Evolutionary conservation across 805 yeast genomes (phyloP).

Genomic region (Pichia scutulata): DNA sequence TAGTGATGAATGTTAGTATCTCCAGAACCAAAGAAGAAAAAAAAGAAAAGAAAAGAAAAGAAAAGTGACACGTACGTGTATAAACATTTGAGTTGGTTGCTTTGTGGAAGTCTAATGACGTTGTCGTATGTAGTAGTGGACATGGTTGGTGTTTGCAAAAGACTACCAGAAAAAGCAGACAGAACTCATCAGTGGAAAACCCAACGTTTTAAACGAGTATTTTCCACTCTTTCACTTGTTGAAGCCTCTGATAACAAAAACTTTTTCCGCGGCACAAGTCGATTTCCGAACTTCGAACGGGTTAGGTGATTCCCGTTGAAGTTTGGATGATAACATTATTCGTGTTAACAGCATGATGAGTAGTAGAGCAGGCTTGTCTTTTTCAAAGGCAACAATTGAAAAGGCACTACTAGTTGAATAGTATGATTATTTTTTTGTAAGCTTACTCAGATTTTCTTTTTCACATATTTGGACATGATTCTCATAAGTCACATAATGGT

Average conservation of each 20-base stretch:
- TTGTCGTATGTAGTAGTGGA: slow-evolving; percentile 30
- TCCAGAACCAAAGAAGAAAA: neutral
- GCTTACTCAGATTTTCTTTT: too few relatives aligned
- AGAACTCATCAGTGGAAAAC: neutral
- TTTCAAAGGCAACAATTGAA: too few relatives aligned
- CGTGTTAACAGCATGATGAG: too few relatives aligned
- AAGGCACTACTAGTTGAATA: too few relatives aligned
- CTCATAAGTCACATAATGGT: too few relatives aligned
- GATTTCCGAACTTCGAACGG: neutral
- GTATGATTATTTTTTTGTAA: too few relatives aligned
- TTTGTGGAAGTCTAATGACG: slow-evolving; percentile 71
- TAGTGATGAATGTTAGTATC: neutral
- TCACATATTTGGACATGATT: too few relatives aligned
- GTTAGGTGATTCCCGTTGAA: too few relatives aligned
- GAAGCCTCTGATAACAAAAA: neutral
- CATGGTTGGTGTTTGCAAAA: slow-evolving; percentile 2
- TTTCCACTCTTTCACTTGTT: too few relatives aligned
- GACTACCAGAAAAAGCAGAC: neutral
- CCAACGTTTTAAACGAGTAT: neutral
- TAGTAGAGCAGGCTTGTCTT: too few relatives aligned
- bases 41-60: neutral
- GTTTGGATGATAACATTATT: too few relatives aligned
- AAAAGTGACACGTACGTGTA: slow-evolving; percentile 44
- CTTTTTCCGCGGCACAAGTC: neutral
- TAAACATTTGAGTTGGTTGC: slow-evolving; percentile 81